Evolutionary conservation across 169 alveolate species (phyloP).

Genomic region (Cryptosporidium sp.): DNA sequence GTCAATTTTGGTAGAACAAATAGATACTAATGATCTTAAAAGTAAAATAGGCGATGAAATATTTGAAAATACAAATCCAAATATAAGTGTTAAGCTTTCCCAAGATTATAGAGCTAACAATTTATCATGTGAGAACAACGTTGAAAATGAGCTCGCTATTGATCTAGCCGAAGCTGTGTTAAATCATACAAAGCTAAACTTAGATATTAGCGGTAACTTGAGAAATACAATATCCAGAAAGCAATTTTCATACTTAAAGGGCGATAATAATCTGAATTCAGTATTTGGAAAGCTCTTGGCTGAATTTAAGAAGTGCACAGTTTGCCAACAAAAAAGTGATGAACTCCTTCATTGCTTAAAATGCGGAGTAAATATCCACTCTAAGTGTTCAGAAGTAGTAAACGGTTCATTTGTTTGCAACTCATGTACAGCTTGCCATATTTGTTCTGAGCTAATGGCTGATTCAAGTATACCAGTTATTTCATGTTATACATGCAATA

Average conservation of each 20-base stretch:
- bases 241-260: background rate
- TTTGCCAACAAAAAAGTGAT: conserved; percentile 10
- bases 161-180: background rate
- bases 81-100: background rate
- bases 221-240: background rate
- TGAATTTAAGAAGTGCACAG: conserved; percentile 16
- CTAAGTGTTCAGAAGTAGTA: conserved; percentile 1
- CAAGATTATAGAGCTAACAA: background rate
- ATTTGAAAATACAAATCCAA: background rate
- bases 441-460: conserved; percentile 16
- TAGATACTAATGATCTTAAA: background rate
- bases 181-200: background rate
- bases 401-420: conserved; percentile 13
- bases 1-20: conserved; percentile 8
- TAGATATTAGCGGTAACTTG: background rate
- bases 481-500: conserved; percentile 23
- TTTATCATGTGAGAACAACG: background rate
- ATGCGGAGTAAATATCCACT: conserved; percentile 21
- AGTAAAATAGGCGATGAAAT: background rate
- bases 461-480: conserved; percentile 10
- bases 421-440: conserved; percentile 30
- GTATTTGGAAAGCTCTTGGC: background rate
- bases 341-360: conserved; percentile 3
- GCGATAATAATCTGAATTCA: background rate
- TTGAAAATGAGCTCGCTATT: background rate